A percentile compares a stretch with the other conserved stretches of the same genome.
These are phyloP conservation scores for Aspergillus diversus DNA, from an alignment of 495 filamentous ascomycete species.

Conservation along the genomic window DNA sequence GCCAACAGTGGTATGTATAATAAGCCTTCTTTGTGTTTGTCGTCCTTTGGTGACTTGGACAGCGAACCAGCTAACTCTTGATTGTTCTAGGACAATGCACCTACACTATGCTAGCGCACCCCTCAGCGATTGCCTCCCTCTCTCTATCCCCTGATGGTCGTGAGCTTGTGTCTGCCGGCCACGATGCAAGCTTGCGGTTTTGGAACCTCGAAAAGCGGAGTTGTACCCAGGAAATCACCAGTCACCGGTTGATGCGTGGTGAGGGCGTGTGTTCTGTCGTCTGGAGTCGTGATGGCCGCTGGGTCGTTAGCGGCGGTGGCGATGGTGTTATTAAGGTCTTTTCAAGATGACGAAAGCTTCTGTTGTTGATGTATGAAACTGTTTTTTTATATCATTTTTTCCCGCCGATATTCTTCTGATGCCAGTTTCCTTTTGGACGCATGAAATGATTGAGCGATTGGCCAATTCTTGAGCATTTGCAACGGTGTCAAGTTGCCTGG, in stretches of 20 bases:
- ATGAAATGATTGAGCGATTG: conserved; percentile 50
- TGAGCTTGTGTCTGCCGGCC: conserved; percentile 93
- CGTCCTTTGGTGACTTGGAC: too few relatives aligned
- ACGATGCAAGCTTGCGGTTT: conserved; percentile 92
- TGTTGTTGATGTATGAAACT: conserved; percentile 43
- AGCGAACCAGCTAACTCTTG: conserved; percentile 34
- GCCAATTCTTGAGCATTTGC: conserved; percentile 50
- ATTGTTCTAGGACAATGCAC: conserved; percentile 87
- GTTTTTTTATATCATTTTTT: conserved; percentile 24
- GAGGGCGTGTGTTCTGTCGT: conserved; percentile 92
- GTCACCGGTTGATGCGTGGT: conserved; percentile 87
- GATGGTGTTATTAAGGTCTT: conserved; percentile 98
- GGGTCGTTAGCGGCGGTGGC: conserved; percentile 94
- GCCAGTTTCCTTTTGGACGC: conserved; percentile 40
- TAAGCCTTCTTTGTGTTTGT: not conserved
- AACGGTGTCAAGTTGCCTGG: conserved; percentile 45
- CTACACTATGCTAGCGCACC: conserved; percentile 96
- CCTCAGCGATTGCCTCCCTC: conserved; percentile 85
- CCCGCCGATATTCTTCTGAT: conserved; percentile 32
- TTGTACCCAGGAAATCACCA: conserved; percentile 92
- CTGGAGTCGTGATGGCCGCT: conserved; percentile 91
- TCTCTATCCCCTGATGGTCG: conserved; percentile 89
- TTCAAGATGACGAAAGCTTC: conserved; percentile 55
- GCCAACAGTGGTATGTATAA: conserved; percentile 88
- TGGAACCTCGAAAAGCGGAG: conserved; percentile 95